Evolutionary conservation across 2,329 filamentous ascomycete genomes (phyloP).

Genomic region (Catunica adiposa): DNA sequence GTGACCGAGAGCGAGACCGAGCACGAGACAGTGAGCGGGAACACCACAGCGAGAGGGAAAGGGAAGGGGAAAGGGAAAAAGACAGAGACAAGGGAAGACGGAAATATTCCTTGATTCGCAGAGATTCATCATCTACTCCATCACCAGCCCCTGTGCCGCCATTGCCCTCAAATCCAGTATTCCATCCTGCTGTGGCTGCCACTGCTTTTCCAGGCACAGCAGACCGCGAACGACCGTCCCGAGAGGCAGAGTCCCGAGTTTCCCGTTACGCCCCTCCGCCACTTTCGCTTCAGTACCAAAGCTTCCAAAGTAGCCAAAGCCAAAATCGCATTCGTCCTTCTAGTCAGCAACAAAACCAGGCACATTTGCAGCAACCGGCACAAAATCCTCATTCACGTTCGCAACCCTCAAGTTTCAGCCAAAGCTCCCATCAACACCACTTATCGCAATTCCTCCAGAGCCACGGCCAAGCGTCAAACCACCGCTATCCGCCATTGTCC

Average conservation of each 20-base stretch:
- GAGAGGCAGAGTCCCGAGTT: slow-evolving; percentile 2
- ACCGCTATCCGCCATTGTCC: slow-evolving; percentile 1
- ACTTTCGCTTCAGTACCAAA: slow-evolving; percentile 10
- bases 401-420: slow-evolving; percentile 4
- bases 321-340: slow-evolving; percentile 10
- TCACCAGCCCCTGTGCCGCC: background rate
- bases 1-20: background rate
- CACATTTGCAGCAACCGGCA: background rate
- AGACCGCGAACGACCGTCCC: slow-evolving; percentile 1
- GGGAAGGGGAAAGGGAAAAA: background rate
- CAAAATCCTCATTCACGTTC: background rate
- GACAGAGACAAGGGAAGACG: background rate
- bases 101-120: background rate
- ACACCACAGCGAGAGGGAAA: background rate
- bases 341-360: slow-evolving; percentile 6
- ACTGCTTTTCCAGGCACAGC: background rate
- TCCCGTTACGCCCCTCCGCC: slow-evolving; percentile 12
- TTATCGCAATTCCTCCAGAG: slow-evolving; percentile 2
- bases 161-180: background rate
- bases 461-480: background rate
- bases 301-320: slow-evolving; percentile 2
- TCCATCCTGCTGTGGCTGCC: background rate
- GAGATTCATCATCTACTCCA: background rate
- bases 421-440: slow-evolving; percentile 4
- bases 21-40: slow-evolving; percentile 1